Base-by-base conservation (phyloP, 1,284 basidiomycete species). In the Ceraceosorus bombacis region DNA sequence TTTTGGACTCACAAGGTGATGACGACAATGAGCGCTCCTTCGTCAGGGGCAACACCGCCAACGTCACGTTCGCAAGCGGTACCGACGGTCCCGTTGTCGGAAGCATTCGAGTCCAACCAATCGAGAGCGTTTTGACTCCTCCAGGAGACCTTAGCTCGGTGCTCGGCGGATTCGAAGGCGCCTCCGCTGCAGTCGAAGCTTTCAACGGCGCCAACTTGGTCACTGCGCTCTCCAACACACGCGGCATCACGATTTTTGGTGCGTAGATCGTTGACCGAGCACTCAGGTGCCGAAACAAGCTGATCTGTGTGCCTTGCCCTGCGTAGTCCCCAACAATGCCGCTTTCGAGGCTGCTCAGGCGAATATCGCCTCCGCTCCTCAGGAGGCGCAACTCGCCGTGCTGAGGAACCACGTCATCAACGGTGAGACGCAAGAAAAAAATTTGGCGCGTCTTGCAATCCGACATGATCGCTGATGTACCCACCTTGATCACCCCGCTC, bases 221-320 rank as follows among this genome's bases (percentile, higher is more conserved):
- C 37, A 68, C 79, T 27, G 68, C 79, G 40, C 63, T 85, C 15
- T 77, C 79, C 65, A 63, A 66, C 0, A 70, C 80, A 4, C 75
- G 69, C n/a, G 87, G 86, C 4, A 81, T 86, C 62, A 89, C 88
- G 0, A 70, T 88, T 53, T 89, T 89, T 73, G 27, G 27, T 27
- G 27, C 27, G 27, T 27, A 27, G 27, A 3, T 27, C 3, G 27
- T 27, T 27, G 27, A 27, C 3, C 27, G 27, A 27, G 27, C 27
- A 27, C 27, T 27, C 27, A 3, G 27, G 27, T 27, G 27, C 27
- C 1, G 27, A 27, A 27, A 1, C 27, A 27, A 27, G 27, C 27
- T 27, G 27, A 27, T 27, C 27, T 27, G 27, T 27, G 27, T 27
- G 3, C 27, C 2, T 27, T 3, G 27, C 27, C 27, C 27, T 27